phyloP scores from a whole-genome alignment of 352 stramenopile genomes.

The Phytophthora constricta region DNA sequence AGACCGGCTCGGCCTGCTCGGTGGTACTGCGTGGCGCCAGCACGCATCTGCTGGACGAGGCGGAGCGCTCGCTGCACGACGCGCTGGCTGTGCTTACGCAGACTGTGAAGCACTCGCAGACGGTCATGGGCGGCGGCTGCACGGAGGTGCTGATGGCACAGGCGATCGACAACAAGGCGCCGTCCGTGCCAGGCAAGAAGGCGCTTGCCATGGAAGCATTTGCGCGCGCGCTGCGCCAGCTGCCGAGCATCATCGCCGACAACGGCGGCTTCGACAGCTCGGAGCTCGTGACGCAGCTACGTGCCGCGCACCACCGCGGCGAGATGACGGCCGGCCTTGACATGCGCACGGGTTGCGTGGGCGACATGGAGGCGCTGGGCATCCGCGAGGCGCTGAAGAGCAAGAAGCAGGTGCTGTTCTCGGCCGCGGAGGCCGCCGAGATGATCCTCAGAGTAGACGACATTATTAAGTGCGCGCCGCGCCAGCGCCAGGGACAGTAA shows the following conservation, averaged over 20 bases:
- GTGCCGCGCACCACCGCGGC: slow-evolving; percentile 93
- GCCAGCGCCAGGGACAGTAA: slow-evolving; percentile 69
- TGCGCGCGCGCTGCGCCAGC: slow-evolving; percentile 94
- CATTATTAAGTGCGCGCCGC: slow-evolving; percentile 96
- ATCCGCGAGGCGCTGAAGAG: slow-evolving; percentile 96
- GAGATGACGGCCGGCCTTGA: slow-evolving; percentile 95
- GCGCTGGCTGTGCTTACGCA: slow-evolving; percentile 97
- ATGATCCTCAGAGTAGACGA: slow-evolving; percentile 99
- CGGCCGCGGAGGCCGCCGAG: slow-evolving; percentile 97
- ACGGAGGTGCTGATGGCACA: slow-evolving; percentile 97
- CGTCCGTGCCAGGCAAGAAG: slow-evolving; percentile 97
- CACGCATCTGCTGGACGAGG: slow-evolving; percentile 98
- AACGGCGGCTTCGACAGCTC: slow-evolving; percentile 99
- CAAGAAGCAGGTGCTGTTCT: slow-evolving; percentile 98
- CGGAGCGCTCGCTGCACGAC: slow-evolving; percentile 99
- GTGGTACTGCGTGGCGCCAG: slow-evolving; percentile 95
- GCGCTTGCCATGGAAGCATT: slow-evolving; percentile 98
- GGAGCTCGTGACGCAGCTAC: slow-evolving; percentile 97
- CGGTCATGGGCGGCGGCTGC: slow-evolving; percentile 97
- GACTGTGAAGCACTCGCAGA: slow-evolving; percentile 97
- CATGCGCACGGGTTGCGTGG: slow-evolving; percentile 96
- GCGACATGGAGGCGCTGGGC: slow-evolving; percentile 97
- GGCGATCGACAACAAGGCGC: slow-evolving; percentile 90
- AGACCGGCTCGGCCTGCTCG: slow-evolving; percentile 94
- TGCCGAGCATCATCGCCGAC: slow-evolving; percentile 98